phyloP scores from a whole-genome alignment of 163 green algal genomes.

The Coccomyxa subellipsoidea region DNA sequence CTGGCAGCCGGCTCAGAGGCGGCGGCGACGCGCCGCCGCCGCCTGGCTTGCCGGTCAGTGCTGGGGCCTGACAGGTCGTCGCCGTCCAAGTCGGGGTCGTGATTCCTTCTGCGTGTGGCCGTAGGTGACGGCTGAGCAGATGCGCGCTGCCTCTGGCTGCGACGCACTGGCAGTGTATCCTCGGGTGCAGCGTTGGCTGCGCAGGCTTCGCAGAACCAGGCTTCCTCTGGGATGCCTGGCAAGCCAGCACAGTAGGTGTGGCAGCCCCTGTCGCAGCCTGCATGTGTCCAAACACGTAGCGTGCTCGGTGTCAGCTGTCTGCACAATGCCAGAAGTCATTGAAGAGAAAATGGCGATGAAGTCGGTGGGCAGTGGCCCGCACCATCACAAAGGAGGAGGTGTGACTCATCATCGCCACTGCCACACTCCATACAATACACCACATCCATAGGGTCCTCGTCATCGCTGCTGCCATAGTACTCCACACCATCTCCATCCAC shows the following conservation, averaged over 20 bases:
- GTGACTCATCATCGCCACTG: background rate
- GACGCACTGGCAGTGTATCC: no score
- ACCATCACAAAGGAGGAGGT: constrained; percentile 7
- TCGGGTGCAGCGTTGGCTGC: background rate
- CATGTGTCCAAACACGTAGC: background rate
- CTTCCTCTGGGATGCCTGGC: background rate
- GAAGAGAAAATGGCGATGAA: no score
- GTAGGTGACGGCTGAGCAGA: background rate
- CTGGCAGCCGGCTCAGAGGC: background rate
- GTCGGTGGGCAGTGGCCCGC: no score
- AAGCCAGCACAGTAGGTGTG: background rate
- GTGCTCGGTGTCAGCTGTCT: no score
- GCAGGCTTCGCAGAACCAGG: background rate
- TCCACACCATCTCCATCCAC: background rate
- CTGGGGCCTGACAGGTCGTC: no score
- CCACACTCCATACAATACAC: background rate
- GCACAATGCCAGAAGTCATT: no score
- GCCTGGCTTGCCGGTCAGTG: background rate
- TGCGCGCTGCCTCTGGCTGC: background rate
- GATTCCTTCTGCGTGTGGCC: background rate
- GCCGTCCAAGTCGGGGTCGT: background rate
- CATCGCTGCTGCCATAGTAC: background rate
- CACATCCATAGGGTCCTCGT: background rate
- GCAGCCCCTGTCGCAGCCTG: background rate
- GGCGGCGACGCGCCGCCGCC: no score